A percentile compares a stretch with the other conserved stretches of the same genome.
Conservation (phyloP, 164 flowering plant genomes). For the Dillenia suffruticosa region DNA sequence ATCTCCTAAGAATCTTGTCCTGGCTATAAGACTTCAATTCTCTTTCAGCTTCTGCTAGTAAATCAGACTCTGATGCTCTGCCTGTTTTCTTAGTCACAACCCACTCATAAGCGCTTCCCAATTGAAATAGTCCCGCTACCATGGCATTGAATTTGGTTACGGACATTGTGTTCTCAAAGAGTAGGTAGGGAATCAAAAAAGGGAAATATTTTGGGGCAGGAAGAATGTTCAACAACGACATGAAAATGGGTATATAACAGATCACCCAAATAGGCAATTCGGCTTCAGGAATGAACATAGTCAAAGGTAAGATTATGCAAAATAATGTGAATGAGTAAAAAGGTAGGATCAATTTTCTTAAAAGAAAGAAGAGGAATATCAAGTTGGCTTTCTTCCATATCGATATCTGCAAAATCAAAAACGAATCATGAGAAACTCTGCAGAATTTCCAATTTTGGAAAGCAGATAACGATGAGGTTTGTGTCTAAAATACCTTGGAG, state of each 20-base stretch:
- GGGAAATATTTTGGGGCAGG: conserved; percentile 71
- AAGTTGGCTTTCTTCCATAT: conserved; percentile 63
- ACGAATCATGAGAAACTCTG: background rate
- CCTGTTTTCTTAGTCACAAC: conserved; percentile 76
- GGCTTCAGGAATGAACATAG: conserved; percentile 80
- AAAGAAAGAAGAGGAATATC: conserved; percentile 68
- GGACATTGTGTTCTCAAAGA: conserved; percentile 82
- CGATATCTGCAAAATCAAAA: conserved; percentile 42
- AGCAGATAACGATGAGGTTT: no score
- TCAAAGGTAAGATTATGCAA: conserved; percentile 63
- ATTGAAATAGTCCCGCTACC: conserved; percentile 70
- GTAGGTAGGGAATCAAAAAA: conserved; percentile 64
- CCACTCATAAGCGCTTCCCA: conserved; percentile 76
- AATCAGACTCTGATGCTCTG: conserved; percentile 61
- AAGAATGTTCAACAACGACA: conserved; percentile 62
- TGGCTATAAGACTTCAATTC: conserved; percentile 36
- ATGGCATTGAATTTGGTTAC: conserved; percentile 80
- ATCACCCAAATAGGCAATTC: conserved; percentile 67
- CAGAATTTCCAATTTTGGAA: no score
- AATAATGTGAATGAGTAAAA: conserved; percentile 79
- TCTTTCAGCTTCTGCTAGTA: conserved; percentile 51
- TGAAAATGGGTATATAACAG: conserved; percentile 58
- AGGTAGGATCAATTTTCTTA: conserved; percentile 68
- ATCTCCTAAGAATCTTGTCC: conserved; percentile 41
- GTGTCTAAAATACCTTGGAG: conserved; percentile 48